Percentiles rank a stretch among this genome's conserved stretches.
phyloP scores from a whole-genome alignment of 2,329 filamentous ascomycete genomes.

The Beauveria sp. region DNA sequence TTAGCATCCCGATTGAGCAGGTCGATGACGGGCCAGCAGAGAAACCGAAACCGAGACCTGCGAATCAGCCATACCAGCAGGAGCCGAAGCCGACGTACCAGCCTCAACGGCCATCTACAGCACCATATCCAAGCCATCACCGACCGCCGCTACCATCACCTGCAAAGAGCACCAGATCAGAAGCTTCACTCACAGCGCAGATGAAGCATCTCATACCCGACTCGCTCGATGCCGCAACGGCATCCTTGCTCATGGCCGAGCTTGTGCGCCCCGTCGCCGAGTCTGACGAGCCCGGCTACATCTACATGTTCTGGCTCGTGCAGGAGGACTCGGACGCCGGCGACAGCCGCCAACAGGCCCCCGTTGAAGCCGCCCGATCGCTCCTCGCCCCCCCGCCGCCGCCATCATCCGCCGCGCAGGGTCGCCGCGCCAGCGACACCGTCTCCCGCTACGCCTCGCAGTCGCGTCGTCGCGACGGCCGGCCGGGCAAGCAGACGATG shows the following conservation, averaged over 20 bases:
- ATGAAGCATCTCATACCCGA: constrained; percentile 55
- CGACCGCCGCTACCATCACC: constrained; percentile 20
- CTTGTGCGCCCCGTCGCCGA: constrained; percentile 60
- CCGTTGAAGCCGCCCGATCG: constrained; percentile 51
- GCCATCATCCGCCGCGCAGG: constrained; percentile 28
- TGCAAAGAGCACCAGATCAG: constrained; percentile 24
- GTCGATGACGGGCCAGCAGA: constrained; percentile 20
- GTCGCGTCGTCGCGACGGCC: not conserved
- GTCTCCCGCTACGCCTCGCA: constrained; percentile 40
- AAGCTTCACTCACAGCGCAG: constrained; percentile 22
- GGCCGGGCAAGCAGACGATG: constrained; percentile 39
- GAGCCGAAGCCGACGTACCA: constrained; percentile 17
- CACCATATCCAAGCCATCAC: constrained; percentile 16
- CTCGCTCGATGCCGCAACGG: constrained; percentile 56
- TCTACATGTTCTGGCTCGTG: constrained; percentile 98
- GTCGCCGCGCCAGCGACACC: constrained; percentile 47
- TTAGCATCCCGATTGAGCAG: constrained; percentile 40
- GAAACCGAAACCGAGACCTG: constrained; percentile 8
- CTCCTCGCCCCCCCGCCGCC: constrained; percentile 46
- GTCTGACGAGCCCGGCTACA: constrained; percentile 77
- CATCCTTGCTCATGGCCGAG: constrained; percentile 67
- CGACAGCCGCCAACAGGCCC: constrained; percentile 34
- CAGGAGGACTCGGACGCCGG: constrained; percentile 35
- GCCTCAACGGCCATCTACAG: constrained; percentile 16
- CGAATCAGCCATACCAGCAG: constrained; percentile 12